phyloP scores from a whole-genome alignment of 2,329 filamentous ascomycete genomes.

The Cryoendolithus antarcticus region DNA sequence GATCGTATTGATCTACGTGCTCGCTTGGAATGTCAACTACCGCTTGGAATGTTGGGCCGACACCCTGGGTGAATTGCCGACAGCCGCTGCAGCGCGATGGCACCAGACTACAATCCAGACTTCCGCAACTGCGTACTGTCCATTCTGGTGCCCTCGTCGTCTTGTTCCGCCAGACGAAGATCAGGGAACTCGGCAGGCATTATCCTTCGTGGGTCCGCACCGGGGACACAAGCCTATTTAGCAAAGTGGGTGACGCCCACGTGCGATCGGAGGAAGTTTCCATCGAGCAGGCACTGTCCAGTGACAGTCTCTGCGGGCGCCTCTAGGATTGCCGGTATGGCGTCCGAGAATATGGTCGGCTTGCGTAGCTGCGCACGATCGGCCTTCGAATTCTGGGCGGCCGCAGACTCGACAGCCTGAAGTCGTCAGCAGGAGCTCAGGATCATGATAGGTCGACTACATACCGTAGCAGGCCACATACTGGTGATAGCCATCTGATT shows the following conservation, averaged over 20 bases:
- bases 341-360: slow-evolving; percentile 63
- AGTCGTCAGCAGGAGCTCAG: slow-evolving; percentile 7
- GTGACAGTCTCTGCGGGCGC: slow-evolving; percentile 52
- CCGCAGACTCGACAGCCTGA: slow-evolving; percentile 60
- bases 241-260: slow-evolving; percentile 57
- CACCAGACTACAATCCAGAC: slow-evolving; percentile 11
- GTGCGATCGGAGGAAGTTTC: slow-evolving; percentile 62
- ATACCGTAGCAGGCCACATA: slow-evolving; percentile 67
- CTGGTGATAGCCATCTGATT: slow-evolving; percentile 63
- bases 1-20: too few species aligned
- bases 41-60: too few species aligned
- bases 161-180: slow-evolving; percentile 62
- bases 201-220: slow-evolving; percentile 55
- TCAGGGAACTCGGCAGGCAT: slow-evolving; percentile 63
- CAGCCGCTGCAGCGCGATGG: background rate
- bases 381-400: slow-evolving; percentile 45
- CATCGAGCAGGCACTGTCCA: slow-evolving; percentile 61
- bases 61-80: too few species aligned
- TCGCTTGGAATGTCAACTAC: too few species aligned
- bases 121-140: slow-evolving; percentile 44
- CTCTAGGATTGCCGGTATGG: slow-evolving; percentile 58
- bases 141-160: slow-evolving; percentile 61
- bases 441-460: slow-evolving; percentile 16
- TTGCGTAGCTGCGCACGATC: slow-evolving; percentile 16
- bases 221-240: slow-evolving; percentile 57